Evolutionary conservation across 192 early-diverging fungal genomes (phyloP).

Genomic region (Cladochytrium replicatum): DNA sequence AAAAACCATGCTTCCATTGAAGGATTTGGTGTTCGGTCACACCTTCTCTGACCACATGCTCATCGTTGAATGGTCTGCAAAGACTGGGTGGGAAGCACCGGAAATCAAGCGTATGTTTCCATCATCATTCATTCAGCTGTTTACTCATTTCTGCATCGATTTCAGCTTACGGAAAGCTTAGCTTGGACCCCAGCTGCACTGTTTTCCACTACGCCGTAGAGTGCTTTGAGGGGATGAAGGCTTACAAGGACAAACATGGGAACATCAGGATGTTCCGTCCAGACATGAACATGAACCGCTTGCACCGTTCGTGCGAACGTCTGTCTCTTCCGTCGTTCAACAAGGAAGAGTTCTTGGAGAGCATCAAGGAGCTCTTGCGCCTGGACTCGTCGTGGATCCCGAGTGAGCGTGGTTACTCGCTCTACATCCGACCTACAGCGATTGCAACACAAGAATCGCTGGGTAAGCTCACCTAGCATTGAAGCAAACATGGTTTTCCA

Average conservation of each 20-base stretch:
- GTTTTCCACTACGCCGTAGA: slow-evolving; percentile 92
- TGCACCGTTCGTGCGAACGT: slow-evolving; percentile 66
- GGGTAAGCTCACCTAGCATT: too few species aligned
- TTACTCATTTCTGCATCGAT: background rate
- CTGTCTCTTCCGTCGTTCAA: slow-evolving; percentile 79
- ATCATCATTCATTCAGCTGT: background rate
- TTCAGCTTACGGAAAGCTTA: slow-evolving; percentile 72
- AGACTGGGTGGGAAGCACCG: slow-evolving; percentile 24
- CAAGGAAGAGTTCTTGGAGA: slow-evolving; percentile 63
- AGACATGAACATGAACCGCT: slow-evolving; percentile 92
- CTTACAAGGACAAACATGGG: slow-evolving; percentile 81
- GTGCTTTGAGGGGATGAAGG: slow-evolving; percentile 91
- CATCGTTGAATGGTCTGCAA: slow-evolving; percentile 64
- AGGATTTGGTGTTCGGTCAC: slow-evolving; percentile 74
- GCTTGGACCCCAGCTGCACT: slow-evolving; percentile 70
- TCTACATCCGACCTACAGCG: slow-evolving; percentile 87
- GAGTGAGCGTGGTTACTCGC: slow-evolving; percentile 77
- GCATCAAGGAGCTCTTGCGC: slow-evolving; percentile 74
- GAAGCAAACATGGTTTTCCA: too few species aligned
- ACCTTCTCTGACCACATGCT: slow-evolving; percentile 97
- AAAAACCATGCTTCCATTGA: slow-evolving; percentile 31
- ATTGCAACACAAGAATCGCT: slow-evolving; percentile 77
- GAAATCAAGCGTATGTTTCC: background rate
- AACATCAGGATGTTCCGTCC: slow-evolving; percentile 90
- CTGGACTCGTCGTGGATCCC: slow-evolving; percentile 85